These are phyloP conservation scores for Septoria petroselini DNA, from an alignment of 2,329 filamentous ascomycete species.

Conservation along the genomic window DNA sequence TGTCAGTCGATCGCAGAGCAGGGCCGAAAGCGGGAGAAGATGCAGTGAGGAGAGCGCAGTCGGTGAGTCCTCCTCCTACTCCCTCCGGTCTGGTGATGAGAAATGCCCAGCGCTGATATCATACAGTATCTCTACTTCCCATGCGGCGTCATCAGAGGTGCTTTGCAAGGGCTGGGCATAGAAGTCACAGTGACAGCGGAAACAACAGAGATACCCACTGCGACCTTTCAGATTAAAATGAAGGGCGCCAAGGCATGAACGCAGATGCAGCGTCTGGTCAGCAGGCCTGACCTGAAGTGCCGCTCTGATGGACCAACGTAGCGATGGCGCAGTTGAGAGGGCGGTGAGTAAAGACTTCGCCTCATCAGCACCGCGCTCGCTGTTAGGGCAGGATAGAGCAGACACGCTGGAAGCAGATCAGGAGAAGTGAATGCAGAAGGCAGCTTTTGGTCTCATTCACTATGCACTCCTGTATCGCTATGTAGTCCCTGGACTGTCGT, in stretches of 20 bases:
- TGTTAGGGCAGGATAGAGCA: background rate
- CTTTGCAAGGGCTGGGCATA: constrained; percentile 88
- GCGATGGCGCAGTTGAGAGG: too few relatives aligned
- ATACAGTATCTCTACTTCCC: constrained; percentile 88
- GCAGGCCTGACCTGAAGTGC: background rate
- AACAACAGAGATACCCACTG: constrained; percentile 77
- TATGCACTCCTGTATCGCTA: constrained; percentile 19
- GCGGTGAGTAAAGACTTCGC: too few relatives aligned
- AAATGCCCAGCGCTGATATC: background rate
- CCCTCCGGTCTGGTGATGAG: too few relatives aligned
- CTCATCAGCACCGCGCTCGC: background rate
- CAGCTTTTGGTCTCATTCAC: constrained; percentile 18
- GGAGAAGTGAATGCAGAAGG: constrained; percentile 1
- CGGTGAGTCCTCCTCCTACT: constrained; percentile 63
- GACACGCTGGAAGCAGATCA: background rate
- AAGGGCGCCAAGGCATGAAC: constrained; percentile 63
- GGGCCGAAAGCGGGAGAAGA: constrained; percentile 36
- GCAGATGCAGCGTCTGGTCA: background rate
- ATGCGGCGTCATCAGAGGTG: constrained; percentile 85
- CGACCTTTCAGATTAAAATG: constrained; percentile 95
- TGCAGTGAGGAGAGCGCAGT: constrained; percentile 68
- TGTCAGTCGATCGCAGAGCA: constrained; percentile 67
- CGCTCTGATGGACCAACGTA: too few relatives aligned
- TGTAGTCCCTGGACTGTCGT: constrained; percentile 12
- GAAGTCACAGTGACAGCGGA: constrained; percentile 89